Conservation (phyloP, 2,329 filamentous ascomycete genomes). For the Aspergillus clavatus region DNA sequence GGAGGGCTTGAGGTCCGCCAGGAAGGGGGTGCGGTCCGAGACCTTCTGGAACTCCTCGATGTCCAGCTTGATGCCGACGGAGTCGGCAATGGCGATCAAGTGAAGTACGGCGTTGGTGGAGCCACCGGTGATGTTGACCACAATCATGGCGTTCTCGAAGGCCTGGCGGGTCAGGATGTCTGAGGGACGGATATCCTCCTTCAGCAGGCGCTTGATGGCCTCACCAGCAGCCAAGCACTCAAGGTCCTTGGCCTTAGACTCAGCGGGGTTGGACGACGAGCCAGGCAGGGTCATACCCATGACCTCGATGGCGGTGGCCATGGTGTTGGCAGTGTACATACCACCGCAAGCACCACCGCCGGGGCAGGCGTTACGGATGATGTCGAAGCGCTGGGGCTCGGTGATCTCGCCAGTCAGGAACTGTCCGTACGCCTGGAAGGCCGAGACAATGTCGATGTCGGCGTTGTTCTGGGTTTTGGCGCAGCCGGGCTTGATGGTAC, state of each 20-base stretch:
- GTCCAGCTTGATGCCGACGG: constrained; percentile 73
- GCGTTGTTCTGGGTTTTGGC: constrained; percentile 67
- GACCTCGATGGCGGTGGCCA: constrained; percentile 68
- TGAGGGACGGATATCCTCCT: constrained; percentile 69
- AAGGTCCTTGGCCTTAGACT: constrained; percentile 63
- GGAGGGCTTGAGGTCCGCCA: constrained; percentile 78
- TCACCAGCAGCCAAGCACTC: constrained; percentile 69
- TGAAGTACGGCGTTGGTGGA: constrained; percentile 84
- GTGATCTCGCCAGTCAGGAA: constrained; percentile 87
- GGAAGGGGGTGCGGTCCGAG: constrained; percentile 71
- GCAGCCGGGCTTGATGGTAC: constrained; percentile 88
- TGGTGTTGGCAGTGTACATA: constrained; percentile 77
- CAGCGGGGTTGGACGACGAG: constrained; percentile 73
- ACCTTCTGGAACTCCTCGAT: constrained; percentile 84
- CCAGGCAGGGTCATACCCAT: constrained; percentile 77
- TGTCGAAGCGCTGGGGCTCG: constrained; percentile 88
- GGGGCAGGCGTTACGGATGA: constrained; percentile 87
- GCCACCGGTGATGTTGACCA: constrained; percentile 76
- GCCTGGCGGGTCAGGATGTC: constrained; percentile 77
- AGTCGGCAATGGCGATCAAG: constrained; percentile 76
- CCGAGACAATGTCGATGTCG: constrained; percentile 88
- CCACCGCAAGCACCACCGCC: constrained; percentile 79
- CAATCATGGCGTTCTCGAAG: constrained; percentile 80
- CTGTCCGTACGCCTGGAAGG: constrained; percentile 96
- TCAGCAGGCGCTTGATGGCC: constrained; percentile 69